Base-by-base conservation (phyloP, 305 asterid genomes). In the Plantago rigida region DNA sequence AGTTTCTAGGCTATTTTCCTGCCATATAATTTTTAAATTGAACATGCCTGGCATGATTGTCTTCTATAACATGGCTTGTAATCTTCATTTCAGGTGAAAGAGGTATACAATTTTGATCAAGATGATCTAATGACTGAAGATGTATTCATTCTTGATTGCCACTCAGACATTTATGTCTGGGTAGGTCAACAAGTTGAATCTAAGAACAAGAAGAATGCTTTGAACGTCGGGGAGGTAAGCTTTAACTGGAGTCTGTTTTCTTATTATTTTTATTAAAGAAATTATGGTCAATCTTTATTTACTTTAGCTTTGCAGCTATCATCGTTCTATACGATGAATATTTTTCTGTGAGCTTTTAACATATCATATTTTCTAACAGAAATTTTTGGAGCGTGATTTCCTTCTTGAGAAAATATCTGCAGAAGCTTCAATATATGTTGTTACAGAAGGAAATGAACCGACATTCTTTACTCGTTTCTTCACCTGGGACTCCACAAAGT, bases 71-170 rank as follows among this genome's bases (percentile, higher is more conserved):
- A 45, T 51, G 66, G 48, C 63, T 47, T 47, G 26, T 14, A 65
- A 62, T 62, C 58, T 57, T 54, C 73, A 36, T 66, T 77, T 70
- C 86, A 89, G 97, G 97, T 87, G 60, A 82, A 72, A 61, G 99
- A 93, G 85, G 77, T 93, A 36, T 80, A 87, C 86, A 93, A 89
- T 77, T 93, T 82, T 85, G 67, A 72, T 79, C 99, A 93, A 77
- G 97, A 89, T 73, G 99, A 93, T 76, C 85, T 93, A 48, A 83
- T 87, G 99, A 85, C 99, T 28, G 99, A 93, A 78, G 99, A 93
- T 62, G 67, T 87, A 55, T 85, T 85, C 84, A 79, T 93, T 76
- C 83, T 93, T 47, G 88, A 89, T 73, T 89, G 96, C 76, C 81
- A 72, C 66, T 78, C 87, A 13, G 88, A 81, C 71, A 82, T 93